Evolutionary conservation across 1,284 basidiomycete genomes (phyloP), one percentile per base, ranked within the genome.

Genomic region (Ganoderma sp.): DNA sequence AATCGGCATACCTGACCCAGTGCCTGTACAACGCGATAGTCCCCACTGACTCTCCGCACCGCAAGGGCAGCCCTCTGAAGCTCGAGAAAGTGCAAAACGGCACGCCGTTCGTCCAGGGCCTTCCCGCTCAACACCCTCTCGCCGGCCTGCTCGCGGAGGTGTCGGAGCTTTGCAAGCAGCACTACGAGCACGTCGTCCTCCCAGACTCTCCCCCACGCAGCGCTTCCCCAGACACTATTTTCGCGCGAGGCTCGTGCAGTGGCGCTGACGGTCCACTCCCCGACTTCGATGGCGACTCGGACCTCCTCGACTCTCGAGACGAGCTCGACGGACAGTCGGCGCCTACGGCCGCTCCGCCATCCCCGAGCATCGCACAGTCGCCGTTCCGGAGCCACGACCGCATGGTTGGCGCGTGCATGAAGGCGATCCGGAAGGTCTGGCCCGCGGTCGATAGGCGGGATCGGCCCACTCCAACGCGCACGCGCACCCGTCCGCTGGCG

Each of bases 51-150:
- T 9, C 28, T 19, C 14, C 28, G 6, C 14, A 14, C 25, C 54
- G 28, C 7, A 56, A 56, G 17, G 54, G 54, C 28, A 61, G 59
- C n/a, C 37, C 59, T 8, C n/a, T 61, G 12, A 61, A 42, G 22
- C 59, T 61, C 10, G 59, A 61, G 59, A 61, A 61, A 41, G 59
- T 61, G n/a, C 59, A 61, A 41, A 43, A 43, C 59, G 59, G 59
- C 10, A 61, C 41, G 3, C 59, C 59, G 22, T 61, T 61, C 59
- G 59, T 61, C 59, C 28, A 61, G 8, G 59, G 59, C n/a, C 59
- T 61, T 32, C 59, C 59, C 22, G 39, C 25, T 4, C 22, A 43
- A 12, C 59, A 61, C 28, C 59, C 59, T 17, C 37, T 61, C 19
- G 59, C 25, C n/a, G 3, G 17, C 7, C 59, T 61, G 41, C 59